A percentile compares a stretch with the other conserved stretches of the same genome.
Evolutionary conservation across 305 asterid genomes (phyloP).

Genomic region (Andrographis paniculata): DNA sequence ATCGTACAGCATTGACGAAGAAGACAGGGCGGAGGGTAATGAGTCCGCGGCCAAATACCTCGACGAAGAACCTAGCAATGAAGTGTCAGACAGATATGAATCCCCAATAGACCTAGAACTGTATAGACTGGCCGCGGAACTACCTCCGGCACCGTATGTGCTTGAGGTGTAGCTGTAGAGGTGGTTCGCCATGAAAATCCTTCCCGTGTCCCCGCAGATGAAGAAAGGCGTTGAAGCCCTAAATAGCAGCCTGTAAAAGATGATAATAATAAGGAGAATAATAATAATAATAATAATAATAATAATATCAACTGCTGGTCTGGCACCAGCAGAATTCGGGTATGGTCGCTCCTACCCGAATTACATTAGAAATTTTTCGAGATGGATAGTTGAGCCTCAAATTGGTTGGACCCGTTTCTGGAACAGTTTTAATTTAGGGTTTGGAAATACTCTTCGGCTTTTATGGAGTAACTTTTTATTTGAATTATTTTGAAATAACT

Average conservation of each 20-base stretch:
- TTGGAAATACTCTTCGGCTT: too few species aligned
- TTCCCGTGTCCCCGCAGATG: background rate
- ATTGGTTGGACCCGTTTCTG: too few species aligned
- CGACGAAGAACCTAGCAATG: constrained; percentile 43
- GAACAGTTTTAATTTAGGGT: too few species aligned
- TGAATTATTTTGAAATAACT: too few species aligned
- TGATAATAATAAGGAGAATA: background rate
- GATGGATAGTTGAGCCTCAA: too few species aligned
- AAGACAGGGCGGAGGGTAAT: constrained; percentile 30
- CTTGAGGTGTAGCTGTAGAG: constrained; percentile 45
- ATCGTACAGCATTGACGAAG: constrained; percentile 43
- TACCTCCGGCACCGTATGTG: constrained; percentile 32
- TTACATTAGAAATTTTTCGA: too few species aligned
- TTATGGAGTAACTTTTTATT: too few species aligned
- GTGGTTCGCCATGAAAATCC: constrained; percentile 52
- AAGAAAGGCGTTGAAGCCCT: constrained; percentile 27
- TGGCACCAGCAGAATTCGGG: too few species aligned
- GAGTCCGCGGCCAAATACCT: constrained; percentile 41
- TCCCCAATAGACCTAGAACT: constrained; percentile 43
- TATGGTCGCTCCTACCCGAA: background rate
- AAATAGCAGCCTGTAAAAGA: constrained; percentile 2
- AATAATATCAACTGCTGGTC: too few species aligned
- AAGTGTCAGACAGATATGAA: constrained; percentile 33
- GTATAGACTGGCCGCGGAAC: constrained; percentile 27
- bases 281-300: too few species aligned